A percentile compares a stretch with the other conserved stretches of the same genome.
Evolutionary conservation across 2,329 filamentous ascomycete species (phyloP).

Genomic region (Huntiella bhutanensis): DNA sequence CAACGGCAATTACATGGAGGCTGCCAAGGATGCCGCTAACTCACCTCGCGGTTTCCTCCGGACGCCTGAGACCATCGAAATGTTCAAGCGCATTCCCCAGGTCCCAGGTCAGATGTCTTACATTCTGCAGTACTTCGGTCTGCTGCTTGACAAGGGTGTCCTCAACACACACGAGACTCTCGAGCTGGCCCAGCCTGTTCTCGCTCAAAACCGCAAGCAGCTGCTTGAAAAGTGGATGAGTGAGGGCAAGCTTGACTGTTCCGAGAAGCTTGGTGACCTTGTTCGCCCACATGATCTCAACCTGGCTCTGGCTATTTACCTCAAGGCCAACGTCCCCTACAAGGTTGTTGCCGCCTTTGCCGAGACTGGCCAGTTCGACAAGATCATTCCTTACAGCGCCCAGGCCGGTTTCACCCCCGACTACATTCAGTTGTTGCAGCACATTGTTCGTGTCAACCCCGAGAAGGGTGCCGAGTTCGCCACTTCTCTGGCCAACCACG

Average conservation of each 20-base stretch:
- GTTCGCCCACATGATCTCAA: constrained; percentile 77
- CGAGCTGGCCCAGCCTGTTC: constrained; percentile 79
- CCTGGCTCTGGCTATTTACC: constrained; percentile 74
- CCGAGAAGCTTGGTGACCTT: constrained; percentile 88
- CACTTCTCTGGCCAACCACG: constrained; percentile 74
- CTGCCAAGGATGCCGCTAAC: constrained; percentile 90
- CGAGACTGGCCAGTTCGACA: constrained; percentile 90
- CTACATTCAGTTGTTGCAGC: constrained; percentile 77
- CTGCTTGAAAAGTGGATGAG: constrained; percentile 95
- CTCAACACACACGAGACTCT: constrained; percentile 88
- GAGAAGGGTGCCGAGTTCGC: constrained; percentile 94
- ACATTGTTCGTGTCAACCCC: constrained; percentile 77
- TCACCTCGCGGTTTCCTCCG: constrained; percentile 90
- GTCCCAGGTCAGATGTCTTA: constrained; percentile 76
- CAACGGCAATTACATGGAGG: constrained; percentile 64
- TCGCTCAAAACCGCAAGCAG: constrained; percentile 87
- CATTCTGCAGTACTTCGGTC: constrained; percentile 93
- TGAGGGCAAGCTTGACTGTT: constrained; percentile 89
- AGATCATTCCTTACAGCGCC: constrained; percentile 80
- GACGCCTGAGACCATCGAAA: constrained; percentile 85
- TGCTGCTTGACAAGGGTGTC: constrained; percentile 85
- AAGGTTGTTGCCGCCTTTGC: constrained; percentile 93
- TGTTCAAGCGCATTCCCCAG: constrained; percentile 72
- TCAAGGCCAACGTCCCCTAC: constrained; percentile 73
- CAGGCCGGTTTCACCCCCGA: constrained; percentile 84